Evolutionary conservation across 495 filamentous ascomycete species (phyloP).

Genomic region (Recurvomyces mirabilis): DNA sequence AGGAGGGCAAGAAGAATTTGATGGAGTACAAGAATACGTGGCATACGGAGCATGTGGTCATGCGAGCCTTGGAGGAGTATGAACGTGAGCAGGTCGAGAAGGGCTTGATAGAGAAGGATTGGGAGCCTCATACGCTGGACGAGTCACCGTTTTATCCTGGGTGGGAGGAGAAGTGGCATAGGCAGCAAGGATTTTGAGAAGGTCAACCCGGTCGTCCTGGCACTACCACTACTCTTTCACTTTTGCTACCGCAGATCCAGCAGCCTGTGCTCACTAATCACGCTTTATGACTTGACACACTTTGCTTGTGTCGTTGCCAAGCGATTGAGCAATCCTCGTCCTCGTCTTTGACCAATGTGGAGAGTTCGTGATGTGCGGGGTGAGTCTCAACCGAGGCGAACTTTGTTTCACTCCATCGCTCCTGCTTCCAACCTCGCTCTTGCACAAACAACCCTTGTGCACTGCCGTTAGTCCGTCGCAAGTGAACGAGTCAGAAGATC

Average conservation of each 20-base stretch:
- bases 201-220: too few relatives aligned
- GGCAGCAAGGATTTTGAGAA: slow-evolving; percentile 61
- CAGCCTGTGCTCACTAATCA: not conserved
- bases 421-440: too few relatives aligned
- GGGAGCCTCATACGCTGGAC: slow-evolving; percentile 66
- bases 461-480: too few relatives aligned
- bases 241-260: not conserved
- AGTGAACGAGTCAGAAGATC: too few relatives aligned
- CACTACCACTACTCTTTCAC: not conserved
- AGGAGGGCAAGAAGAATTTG: slow-evolving; percentile 59
- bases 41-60: slow-evolving; percentile 65
- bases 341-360: too few relatives aligned
- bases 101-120: slow-evolving; percentile 50
- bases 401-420: too few relatives aligned
- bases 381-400: too few relatives aligned
- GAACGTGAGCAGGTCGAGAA: slow-evolving; percentile 56
- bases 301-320: too few relatives aligned
- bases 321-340: too few relatives aligned
- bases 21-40: slow-evolving; percentile 82
- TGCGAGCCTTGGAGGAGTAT: slow-evolving; percentile 59
- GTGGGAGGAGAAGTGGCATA: slow-evolving; percentile 77
- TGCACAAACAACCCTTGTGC: too few relatives aligned
- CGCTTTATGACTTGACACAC: too few relatives aligned
- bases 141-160: slow-evolving; percentile 73
- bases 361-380: too few relatives aligned